Evolutionary conservation across 1,284 basidiomycete species (phyloP), one percentile per base, ranked within the genome.

Genomic region (Phellopilus nigrolimitatus): DNA sequence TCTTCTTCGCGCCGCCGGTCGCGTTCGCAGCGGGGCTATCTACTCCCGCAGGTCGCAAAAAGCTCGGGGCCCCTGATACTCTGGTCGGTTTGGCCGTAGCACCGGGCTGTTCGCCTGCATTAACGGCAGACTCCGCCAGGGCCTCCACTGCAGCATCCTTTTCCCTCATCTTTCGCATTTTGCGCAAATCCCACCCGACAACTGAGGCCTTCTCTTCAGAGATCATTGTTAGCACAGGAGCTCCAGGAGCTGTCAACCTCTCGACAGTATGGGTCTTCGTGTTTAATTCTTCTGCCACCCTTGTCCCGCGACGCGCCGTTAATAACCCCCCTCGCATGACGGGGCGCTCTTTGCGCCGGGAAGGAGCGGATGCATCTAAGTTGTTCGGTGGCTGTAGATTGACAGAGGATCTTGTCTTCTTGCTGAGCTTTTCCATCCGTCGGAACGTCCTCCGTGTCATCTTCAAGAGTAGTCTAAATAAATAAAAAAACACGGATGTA

Each of bases 41-140:
- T 12, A 56, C 50, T 2, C 54, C 54, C 24, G 38, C 46, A 15
- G 54, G 54, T 12, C 54, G 54, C 38, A 48, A 40, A 34, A 56
- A 56, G 41, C 19, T 39, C 30, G 41, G 31, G n/a, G 47, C n/a
- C n/a, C n/a, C n/a, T n/a, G n/a, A n/a, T 24, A 21, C 52, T 34
- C 34, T 45, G 49, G 9, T 22, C 19, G 24, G n/a, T 13, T n/a
- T 25, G 19, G 24, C 19, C 25, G 17, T 19, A 8, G 19, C 8
- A n/a, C 25, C 13, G 19, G 7, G 19, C 25, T 42, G 40, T 22
- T 42, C 24, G 6, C 27, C 34, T 44, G 30, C 28, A 19, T 44
- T 31, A 24, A 9, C 42, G 6, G 1, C 42, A 7, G 28, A 19
- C 17, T 30, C 34, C n/a, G n/a, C 28, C n/a, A 8, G n/a, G 2